Percentiles rank a stretch among this genome's conserved stretches.
phyloP scores from a whole-genome alignment of 768 basidiomycete genomes.

The Amanita jacksonii region DNA sequence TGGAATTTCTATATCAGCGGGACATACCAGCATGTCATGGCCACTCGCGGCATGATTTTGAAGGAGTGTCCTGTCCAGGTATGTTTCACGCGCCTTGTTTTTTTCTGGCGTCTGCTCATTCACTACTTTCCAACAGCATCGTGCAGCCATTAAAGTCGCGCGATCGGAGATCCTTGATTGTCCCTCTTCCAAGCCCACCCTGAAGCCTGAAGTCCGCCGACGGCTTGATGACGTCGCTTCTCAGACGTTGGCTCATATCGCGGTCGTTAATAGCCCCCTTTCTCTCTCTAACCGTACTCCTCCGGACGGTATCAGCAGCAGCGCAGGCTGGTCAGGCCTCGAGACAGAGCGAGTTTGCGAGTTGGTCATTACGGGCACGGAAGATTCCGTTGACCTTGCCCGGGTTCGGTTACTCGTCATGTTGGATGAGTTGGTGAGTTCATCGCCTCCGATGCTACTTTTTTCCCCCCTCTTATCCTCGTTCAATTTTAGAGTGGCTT shows the following conservation, averaged over 20 bases:
- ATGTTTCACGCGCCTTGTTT: constrained; percentile 15
- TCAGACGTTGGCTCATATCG: constrained; percentile 87
- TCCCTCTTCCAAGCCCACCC: constrained; percentile 62
- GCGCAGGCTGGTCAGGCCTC: constrained; percentile 79
- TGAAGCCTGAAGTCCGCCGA: constrained; percentile 75
- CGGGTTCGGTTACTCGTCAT: constrained; percentile 87
- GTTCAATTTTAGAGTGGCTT: constrained; percentile 63
- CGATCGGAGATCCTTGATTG: constrained; percentile 91
- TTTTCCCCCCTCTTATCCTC: constrained; percentile 15
- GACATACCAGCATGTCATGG: constrained; percentile 87
- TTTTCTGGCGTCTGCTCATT: background rate
- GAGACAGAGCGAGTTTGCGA: constrained; percentile 94
- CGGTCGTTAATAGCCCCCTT: constrained; percentile 82
- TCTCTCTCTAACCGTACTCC: constrained; percentile 67
- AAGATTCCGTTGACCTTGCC: constrained; percentile 86
- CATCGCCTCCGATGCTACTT: background rate
- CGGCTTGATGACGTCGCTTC: constrained; percentile 92
- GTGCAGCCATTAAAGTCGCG: constrained; percentile 80
- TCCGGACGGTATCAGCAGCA: constrained; percentile 67
- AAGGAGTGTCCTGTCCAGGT: constrained; percentile 87
- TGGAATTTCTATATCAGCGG: constrained; percentile 93
- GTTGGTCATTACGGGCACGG: constrained; percentile 80
- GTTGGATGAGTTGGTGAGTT: constrained; percentile 88
- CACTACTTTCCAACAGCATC: constrained; percentile 43
- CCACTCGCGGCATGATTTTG: constrained; percentile 78